Evolutionary conservation across 2,329 filamentous ascomycete genomes (phyloP).

Genomic region (Hypoxylon sp.): DNA sequence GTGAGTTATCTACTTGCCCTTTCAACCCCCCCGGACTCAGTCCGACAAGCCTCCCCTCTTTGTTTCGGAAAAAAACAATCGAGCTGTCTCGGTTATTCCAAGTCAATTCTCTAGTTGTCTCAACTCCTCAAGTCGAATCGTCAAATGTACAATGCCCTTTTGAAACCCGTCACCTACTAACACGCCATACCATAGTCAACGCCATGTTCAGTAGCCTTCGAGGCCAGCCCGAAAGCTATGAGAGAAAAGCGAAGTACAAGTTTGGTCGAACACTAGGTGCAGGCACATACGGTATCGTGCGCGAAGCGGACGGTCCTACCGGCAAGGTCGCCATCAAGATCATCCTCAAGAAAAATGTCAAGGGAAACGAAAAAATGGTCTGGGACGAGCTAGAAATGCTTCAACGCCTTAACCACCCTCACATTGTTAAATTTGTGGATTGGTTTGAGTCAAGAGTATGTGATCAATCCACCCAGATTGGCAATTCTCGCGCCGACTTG

Average conservation of each 20-base stretch:
- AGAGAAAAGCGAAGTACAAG: constrained; percentile 95
- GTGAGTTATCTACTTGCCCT: constrained; percentile 53
- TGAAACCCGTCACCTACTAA: constrained; percentile 25
- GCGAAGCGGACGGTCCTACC: constrained; percentile 87
- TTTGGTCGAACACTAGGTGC: constrained; percentile 96
- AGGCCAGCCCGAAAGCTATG: constrained; percentile 97
- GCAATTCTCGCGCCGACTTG: not conserved
- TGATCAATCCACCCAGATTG: constrained; percentile 17
- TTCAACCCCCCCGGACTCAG: constrained; percentile 34
- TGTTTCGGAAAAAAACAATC: constrained; percentile 19
- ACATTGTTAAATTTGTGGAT: constrained; percentile 97
- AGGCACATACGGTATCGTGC: constrained; percentile 97
- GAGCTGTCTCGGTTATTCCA: constrained; percentile 18
- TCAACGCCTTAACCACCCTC: constrained; percentile 88
- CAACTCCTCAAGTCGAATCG: constrained; percentile 5
- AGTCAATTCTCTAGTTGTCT: constrained; percentile 19
- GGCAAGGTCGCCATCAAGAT: constrained; percentile 98
- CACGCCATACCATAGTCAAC: constrained; percentile 69
- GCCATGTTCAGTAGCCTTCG: constrained; percentile 96
- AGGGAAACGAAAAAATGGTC: constrained; percentile 98
- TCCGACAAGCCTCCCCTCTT: constrained; percentile 17
- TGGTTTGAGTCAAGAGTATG: constrained; percentile 98
- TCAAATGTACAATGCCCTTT: constrained; percentile 14
- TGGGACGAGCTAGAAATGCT: constrained; percentile 97
- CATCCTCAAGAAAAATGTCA: constrained; percentile 99